phyloP scores from a whole-genome alignment of 106 monocot genomes.

The Allium cepa region DNA sequence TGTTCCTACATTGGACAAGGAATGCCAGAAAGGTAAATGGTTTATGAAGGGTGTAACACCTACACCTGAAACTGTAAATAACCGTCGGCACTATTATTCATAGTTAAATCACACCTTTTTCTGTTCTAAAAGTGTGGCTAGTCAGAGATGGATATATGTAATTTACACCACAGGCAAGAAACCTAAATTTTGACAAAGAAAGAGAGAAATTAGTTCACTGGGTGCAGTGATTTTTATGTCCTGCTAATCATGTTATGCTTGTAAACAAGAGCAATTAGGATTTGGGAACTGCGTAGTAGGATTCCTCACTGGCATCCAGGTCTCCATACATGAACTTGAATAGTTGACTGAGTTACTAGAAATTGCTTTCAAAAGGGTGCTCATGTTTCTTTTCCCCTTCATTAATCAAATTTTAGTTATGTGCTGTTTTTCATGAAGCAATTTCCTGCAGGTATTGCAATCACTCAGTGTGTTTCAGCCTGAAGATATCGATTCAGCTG shows the following conservation, averaged over 20 bases:
- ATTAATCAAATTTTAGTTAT: neutral
- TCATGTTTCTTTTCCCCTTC: neutral
- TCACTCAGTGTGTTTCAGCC: conserved; percentile 62
- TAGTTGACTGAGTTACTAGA: no score
- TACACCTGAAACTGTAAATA: neutral
- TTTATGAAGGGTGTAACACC: neutral
- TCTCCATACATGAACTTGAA: no score
- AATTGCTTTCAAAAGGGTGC: no score
- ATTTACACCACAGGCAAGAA: no score
- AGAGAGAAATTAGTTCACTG: no score
- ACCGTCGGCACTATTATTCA: neutral
- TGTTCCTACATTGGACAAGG: conserved; percentile 65
- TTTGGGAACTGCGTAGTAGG: no score
- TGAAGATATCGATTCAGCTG: conserved; percentile 67
- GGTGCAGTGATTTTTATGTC: no score
- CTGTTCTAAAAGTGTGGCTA: neutral
- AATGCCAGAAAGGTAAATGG: conserved; percentile 70
- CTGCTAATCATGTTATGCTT: no score
- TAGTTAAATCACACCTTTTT: neutral
- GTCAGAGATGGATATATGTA: no score
- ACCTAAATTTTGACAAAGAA: no score
- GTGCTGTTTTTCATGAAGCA: neutral
- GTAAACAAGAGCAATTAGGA: neutral
- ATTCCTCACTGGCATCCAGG: neutral
- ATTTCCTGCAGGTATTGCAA: conserved; percentile 55